Evolutionary conservation across 192 early-diverging fungal species (phyloP).

Genomic region (Chytriomyces sp.): DNA sequence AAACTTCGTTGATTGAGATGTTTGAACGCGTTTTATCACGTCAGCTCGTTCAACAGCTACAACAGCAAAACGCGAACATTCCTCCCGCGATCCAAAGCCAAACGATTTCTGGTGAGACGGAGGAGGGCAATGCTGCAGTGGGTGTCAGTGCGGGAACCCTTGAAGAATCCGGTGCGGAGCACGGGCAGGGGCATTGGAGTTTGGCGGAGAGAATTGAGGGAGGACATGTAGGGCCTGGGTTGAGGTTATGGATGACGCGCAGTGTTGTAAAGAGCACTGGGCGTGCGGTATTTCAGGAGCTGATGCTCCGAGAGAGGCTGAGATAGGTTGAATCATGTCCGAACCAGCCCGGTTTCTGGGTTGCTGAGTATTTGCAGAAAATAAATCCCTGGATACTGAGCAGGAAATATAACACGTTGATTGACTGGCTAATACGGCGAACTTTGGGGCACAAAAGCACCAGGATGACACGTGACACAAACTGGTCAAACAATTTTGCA

Average conservation of each 20-base stretch:
- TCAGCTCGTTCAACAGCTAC: background rate
- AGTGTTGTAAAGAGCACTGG: background rate
- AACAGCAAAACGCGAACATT: background rate
- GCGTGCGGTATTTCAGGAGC: too few relatives aligned
- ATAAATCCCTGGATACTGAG: background rate
- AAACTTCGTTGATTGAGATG: conserved; percentile 11
- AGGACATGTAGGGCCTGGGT: conserved; percentile 1
- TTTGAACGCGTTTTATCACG: conserved; percentile 7
- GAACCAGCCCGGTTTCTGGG: background rate
- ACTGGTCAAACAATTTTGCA: background rate
- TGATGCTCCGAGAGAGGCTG: background rate
- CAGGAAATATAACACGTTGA: background rate
- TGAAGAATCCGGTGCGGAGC: background rate
- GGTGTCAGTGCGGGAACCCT: background rate
- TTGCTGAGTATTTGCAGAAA: background rate
- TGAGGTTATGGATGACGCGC: background rate
- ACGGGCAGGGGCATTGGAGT: background rate
- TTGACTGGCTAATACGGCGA: background rate
- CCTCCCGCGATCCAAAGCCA: background rate
- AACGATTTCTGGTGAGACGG: background rate
- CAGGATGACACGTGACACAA: too few relatives aligned
- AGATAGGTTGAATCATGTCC: background rate
- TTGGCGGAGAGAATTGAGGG: background rate
- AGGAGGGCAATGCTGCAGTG: background rate
- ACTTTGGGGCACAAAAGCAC: too few relatives aligned